Conservation (phyloP, 2,329 filamentous ascomycete genomes). For the Colletotrichum incanum region DNA sequence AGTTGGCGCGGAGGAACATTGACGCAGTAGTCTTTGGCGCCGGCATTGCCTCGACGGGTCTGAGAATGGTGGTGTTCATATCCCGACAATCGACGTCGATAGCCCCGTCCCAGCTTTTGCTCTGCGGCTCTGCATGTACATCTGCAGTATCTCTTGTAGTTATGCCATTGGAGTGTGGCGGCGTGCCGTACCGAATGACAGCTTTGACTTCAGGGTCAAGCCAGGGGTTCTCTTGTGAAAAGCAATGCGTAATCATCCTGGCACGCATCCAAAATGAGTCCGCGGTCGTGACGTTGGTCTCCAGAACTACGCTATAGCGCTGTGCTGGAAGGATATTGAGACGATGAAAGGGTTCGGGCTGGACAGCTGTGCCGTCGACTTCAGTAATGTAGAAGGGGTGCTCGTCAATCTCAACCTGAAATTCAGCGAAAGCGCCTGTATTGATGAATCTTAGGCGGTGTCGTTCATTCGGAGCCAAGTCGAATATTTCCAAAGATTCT, state of each 20-base stretch:
- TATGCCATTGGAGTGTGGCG: not conserved
- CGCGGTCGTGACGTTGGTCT: conserved; percentile 68
- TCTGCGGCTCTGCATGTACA: conserved; percentile 49
- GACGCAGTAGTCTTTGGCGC: conserved; percentile 57
- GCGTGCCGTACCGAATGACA: conserved; percentile 51
- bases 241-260: conserved; percentile 59
- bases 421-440: conserved; percentile 79
- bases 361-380: conserved; percentile 78
- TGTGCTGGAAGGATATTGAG: conserved; percentile 80
- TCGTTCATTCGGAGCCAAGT: conserved; percentile 67
- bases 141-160: not conserved
- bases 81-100: conserved; percentile 67
- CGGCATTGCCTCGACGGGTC: conserved; percentile 54
- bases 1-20: conserved; percentile 66
- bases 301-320: conserved; percentile 78
- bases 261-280: conserved; percentile 77
- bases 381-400: conserved; percentile 77
- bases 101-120: conserved; percentile 65
- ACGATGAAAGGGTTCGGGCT: conserved; percentile 71
- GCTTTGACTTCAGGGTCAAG: conserved; percentile 52
- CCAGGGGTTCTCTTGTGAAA: conserved; percentile 51
- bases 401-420: conserved; percentile 80
- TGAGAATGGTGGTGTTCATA: conserved; percentile 65
- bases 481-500: conserved; percentile 50
- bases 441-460: conserved; percentile 81